phyloP scores from a whole-genome alignment of 257 asterid species.

The Jasminum sambac region DNA sequence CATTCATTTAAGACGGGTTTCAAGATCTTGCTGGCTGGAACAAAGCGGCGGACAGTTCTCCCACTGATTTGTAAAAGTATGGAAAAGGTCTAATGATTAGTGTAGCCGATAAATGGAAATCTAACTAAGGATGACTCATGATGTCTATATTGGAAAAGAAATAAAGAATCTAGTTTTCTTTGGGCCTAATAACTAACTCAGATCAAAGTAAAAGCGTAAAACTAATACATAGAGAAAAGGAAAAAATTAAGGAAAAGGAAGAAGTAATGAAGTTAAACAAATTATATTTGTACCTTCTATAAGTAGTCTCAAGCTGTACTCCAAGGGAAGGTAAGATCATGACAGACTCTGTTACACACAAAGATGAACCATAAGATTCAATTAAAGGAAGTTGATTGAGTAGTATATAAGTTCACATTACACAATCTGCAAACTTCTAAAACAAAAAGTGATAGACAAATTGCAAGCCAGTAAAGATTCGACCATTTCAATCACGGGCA shows the following conservation, averaged over 20 bases:
- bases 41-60: constrained; percentile 52
- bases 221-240: neutral
- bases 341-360: constrained; percentile 63
- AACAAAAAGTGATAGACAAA: neutral
- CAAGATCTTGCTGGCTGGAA: constrained; percentile 68
- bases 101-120: constrained; percentile 15
- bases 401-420: constrained; percentile 5
- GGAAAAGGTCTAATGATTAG: neutral
- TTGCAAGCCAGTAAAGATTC: neutral
- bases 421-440: neutral
- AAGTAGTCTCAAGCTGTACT: constrained; percentile 85
- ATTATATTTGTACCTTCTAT: constrained; percentile 57
- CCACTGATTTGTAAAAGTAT: constrained; percentile 50
- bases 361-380: constrained; percentile 17
- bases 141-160: neutral
- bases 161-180: neutral
- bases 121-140: constrained; percentile 6
- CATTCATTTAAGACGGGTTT: constrained; percentile 90
- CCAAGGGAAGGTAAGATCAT: constrained; percentile 81
- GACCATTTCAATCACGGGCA: neutral
- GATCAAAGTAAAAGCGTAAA: neutral
- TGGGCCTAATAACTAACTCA: neutral
- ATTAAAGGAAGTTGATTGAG: neutral
- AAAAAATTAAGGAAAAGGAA: neutral
- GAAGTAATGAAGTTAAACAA: constrained; percentile 6